Base-by-base conservation (phyloP, 352 stramenopile genomes). In the Pythium pectinolyticum region DNA sequence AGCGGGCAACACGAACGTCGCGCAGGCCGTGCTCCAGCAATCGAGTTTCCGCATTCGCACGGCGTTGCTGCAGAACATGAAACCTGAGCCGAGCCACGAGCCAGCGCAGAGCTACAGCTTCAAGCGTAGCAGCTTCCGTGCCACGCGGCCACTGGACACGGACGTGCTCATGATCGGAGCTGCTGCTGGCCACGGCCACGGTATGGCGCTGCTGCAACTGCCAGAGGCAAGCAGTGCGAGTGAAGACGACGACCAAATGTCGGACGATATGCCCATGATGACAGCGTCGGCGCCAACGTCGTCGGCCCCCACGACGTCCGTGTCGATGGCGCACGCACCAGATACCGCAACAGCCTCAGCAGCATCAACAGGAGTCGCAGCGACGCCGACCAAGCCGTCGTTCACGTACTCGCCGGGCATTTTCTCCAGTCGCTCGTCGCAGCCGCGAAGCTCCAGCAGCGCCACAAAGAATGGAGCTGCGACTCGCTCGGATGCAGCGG, bases 41-140 rank as follows among this genome's bases (percentile, higher is more conserved):
- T 67, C 75, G 28, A 92, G 78, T 50, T 89, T 92, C 61, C 78
- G 74, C 11, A 82, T 88, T 19, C 78, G 84, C 24, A 67, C 66
- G 0, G 77, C 80, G 20, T 65, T 92, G 30, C 68, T 92, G 14
- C 70, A 79, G 20, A 92, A 85, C 59, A 86, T 92, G 81, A 86
- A 76, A 28, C 54, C 75, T 1, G 82, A 92, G 43, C 84, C 84
- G 35, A 59, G n/a, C 69, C 9, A 45, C 52, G 17, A 46, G 1
- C 34, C 50, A 10, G 41, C 56, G 15, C 22, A 35, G 3, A 3
- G 41, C 7, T 69, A 67, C 40, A 55, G 48, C 45, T 69, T 69
- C 46, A 66, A 69, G 47, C 66, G 60, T n/a, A n/a, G n/a, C 4
- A 58, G n/a, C 19, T 48, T 66, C 12, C 62, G 43, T 9, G 15